Percentiles rank a stretch among this genome's conserved stretches.
Conservation (phyloP, 176 grass and related monocot genomes). For the Luzula sylvatica region DNA sequence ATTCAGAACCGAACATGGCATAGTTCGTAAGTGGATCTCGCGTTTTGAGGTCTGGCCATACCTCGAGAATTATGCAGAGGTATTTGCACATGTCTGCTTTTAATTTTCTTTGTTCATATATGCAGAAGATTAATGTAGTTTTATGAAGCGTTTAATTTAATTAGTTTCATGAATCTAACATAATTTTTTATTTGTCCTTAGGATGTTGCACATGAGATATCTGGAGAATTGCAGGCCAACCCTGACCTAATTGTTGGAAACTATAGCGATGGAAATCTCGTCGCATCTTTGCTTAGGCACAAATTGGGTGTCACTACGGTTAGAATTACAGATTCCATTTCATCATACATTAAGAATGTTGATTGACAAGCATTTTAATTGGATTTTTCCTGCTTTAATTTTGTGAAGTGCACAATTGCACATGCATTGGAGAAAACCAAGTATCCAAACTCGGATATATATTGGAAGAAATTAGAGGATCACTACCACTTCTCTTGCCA, state of each 20-base stretch:
- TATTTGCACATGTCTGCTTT: slow-evolving; percentile 11
- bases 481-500: slow-evolving; percentile 99
- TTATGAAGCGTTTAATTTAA: background rate
- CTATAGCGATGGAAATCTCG: slow-evolving; percentile 99
- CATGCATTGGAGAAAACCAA: slow-evolving; percentile 99
- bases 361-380: no score
- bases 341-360: no score
- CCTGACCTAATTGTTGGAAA: slow-evolving; percentile 97
- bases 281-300: slow-evolving; percentile 84
- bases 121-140: background rate
- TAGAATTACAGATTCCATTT: background rate
- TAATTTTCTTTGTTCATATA: background rate
- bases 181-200: slow-evolving; percentile 16
- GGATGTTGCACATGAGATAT: slow-evolving; percentile 91
- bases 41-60: slow-evolving; percentile 99
- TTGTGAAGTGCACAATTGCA: slow-evolving; percentile 87
- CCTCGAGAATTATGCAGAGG: slow-evolving; percentile 92
- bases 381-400: slow-evolving; percentile 2
- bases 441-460: slow-evolving; percentile 97
- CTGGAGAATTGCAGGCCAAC: slow-evolving; percentile 83
- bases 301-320: slow-evolving; percentile 94
- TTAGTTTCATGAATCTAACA: slow-evolving; percentile 3
- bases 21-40: slow-evolving; percentile 98
- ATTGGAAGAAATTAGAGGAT: slow-evolving; percentile 99
- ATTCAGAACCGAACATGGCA: slow-evolving; percentile 84